Evolutionary conservation across 345 rosid genomes (phyloP).

Genomic region (Salix koriyanagi): DNA sequence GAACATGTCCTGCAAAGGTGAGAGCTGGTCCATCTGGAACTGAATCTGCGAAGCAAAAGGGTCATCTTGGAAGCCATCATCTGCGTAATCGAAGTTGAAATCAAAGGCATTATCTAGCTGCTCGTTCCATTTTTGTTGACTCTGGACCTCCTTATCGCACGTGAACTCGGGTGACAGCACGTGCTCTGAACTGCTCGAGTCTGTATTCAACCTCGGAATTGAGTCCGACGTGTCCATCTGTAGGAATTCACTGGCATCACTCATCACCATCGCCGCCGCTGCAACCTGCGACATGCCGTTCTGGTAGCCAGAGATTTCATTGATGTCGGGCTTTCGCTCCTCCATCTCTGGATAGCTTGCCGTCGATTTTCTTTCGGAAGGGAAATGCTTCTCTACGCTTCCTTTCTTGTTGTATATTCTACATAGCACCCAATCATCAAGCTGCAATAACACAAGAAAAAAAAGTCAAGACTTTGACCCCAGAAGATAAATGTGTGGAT

Average conservation of each 20-base stretch:
- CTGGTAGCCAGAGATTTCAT: neutral
- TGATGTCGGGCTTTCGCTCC: constrained; percentile 38
- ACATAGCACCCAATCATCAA: constrained; percentile 83
- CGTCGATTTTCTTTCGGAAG: constrained; percentile 20
- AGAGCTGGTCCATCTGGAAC: constrained; percentile 38
- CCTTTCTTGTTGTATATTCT: constrained; percentile 90
- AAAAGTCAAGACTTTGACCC: neutral
- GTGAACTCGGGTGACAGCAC: constrained; percentile 53
- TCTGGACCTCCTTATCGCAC: constrained; percentile 55
- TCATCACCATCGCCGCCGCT: neutral
- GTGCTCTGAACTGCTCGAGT: constrained; percentile 70
- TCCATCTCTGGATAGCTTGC: constrained; percentile 19
- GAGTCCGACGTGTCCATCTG: constrained; percentile 56
- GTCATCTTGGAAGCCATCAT: constrained; percentile 43
- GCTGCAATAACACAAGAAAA: constrained; percentile 39
- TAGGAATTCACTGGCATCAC: neutral
- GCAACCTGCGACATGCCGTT: neutral
- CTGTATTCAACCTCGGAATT: constrained; percentile 46
- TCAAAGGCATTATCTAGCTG: constrained; percentile 22
- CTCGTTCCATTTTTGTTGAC: constrained; percentile 42
- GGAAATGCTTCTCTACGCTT: constrained; percentile 44
- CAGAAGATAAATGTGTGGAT: neutral
- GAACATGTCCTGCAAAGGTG: constrained; percentile 37
- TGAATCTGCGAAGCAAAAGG: constrained; percentile 40
- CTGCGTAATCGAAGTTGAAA: constrained; percentile 35